These are phyloP conservation scores for Brassica nigra DNA, from an alignment of 345 rosid genomes.

Conservation along the genomic window DNA sequence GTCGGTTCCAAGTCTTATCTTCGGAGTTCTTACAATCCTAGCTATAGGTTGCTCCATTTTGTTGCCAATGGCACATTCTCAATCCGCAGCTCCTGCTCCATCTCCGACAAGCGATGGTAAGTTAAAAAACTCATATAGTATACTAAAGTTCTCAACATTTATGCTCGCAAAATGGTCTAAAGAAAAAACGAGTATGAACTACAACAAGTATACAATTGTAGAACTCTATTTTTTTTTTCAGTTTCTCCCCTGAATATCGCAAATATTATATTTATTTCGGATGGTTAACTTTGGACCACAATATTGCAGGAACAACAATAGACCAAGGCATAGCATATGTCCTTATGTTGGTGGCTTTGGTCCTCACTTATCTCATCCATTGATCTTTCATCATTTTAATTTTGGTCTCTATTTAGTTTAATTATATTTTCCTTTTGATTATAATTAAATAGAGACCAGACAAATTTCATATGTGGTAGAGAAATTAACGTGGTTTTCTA, in stretches of 20 bases:
- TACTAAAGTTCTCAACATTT: background rate
- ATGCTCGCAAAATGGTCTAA: background rate
- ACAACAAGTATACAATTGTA: background rate
- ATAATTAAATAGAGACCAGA: conserved; percentile 29
- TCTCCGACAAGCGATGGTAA: conserved; percentile 85
- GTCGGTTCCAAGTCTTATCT: conserved; percentile 53
- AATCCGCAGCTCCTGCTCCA: conserved; percentile 71
- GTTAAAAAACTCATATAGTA: background rate
- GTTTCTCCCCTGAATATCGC: background rate
- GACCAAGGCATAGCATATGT: conserved; percentile 90
- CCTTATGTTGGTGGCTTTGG: conserved; percentile 87
- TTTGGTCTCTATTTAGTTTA: conserved; percentile 35
- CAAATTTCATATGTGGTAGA: background rate
- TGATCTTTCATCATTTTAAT: conserved; percentile 6
- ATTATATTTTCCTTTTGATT: conserved; percentile 14
- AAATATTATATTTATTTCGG: background rate
- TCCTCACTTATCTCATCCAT: conserved; percentile 84
- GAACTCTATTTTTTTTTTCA: background rate
- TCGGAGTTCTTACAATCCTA: conserved; percentile 40
- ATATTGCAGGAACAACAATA: conserved; percentile 68
- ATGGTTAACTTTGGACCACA: conserved; percentile 13
- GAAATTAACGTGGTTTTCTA: conserved; percentile 18
- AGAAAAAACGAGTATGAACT: background rate
- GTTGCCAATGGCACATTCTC: conserved; percentile 60
- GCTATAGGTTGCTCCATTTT: conserved; percentile 46